Evolutionary conservation across 495 filamentous ascomycete species (phyloP).

Genomic region (Lasiosphaeria miniovina): DNA sequence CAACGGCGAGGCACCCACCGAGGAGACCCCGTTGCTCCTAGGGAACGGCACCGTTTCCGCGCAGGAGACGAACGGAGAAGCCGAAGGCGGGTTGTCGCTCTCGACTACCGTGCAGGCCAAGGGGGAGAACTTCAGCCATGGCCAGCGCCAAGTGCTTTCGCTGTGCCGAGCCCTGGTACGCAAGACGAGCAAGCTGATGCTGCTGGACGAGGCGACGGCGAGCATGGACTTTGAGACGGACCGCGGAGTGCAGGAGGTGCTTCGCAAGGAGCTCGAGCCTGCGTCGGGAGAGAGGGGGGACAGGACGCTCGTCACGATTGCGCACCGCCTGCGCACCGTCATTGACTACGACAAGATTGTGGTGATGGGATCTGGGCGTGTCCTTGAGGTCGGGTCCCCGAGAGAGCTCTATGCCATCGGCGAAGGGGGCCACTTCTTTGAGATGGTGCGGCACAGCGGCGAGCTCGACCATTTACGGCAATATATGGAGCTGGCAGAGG

Average conservation of each 20-base stretch:
- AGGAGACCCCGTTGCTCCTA: neutral
- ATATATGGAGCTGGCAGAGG: too few species aligned
- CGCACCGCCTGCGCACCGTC: constrained; percentile 49
- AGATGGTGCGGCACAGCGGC: constrained; percentile 50
- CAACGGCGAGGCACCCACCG: neutral
- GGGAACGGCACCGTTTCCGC: neutral
- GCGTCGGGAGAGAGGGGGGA: constrained; percentile 33
- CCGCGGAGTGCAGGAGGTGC: constrained; percentile 46
- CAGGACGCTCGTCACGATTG: constrained; percentile 50
- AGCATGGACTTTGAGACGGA: constrained; percentile 58
- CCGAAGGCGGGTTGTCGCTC: constrained; percentile 33
- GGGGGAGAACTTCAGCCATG: constrained; percentile 56
- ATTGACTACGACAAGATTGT: constrained; percentile 51
- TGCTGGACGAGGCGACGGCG: constrained; percentile 59
- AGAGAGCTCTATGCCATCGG: constrained; percentile 37
- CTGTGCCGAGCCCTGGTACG: constrained; percentile 55
- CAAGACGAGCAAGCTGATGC: constrained; percentile 47
- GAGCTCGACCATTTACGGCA: constrained; percentile 20
- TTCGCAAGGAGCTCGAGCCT: constrained; percentile 39
- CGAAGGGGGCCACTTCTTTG: constrained; percentile 43
- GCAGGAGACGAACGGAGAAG: constrained; percentile 13
- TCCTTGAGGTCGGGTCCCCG: constrained; percentile 45
- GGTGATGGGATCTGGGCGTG: constrained; percentile 44
- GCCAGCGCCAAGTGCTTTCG: constrained; percentile 56
- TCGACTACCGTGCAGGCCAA: constrained; percentile 46